Percentiles rank a stretch among this genome's conserved stretches.
phyloP scores from a whole-genome alignment of 208 protist species.

The Leishmania mexicana region DNA sequence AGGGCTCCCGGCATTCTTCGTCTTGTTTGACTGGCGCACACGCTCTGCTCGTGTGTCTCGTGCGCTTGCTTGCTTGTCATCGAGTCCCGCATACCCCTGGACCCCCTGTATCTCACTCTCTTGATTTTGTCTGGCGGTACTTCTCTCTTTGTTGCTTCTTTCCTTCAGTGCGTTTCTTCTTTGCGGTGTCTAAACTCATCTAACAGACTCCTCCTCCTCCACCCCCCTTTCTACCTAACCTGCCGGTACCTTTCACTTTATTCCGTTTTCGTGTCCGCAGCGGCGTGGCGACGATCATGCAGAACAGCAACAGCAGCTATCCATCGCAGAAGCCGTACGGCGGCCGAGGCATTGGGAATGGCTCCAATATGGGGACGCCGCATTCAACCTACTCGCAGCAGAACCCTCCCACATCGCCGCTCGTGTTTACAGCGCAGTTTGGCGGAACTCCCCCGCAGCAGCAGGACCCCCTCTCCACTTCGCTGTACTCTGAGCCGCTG shows the following conservation, averaged over 20 bases:
- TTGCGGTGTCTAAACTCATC: not conserved
- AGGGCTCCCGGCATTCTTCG: not conserved
- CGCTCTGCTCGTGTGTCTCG: not conserved
- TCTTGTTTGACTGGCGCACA: not conserved
- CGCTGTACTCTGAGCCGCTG: constrained; percentile 33
- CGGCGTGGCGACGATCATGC: not conserved
- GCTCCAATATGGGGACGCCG: not conserved
- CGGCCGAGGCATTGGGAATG: not conserved
- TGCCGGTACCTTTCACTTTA: not conserved
- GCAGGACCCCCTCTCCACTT: constrained; percentile 24
- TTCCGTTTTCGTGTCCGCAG: not conserved
- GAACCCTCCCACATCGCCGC: constrained; percentile 35
- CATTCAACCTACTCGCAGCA: not conserved
- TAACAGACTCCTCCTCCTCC: not conserved
- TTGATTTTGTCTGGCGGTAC: not conserved
- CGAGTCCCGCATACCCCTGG: not conserved
- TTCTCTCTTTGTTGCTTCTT: not conserved
- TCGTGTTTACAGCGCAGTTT: constrained; percentile 43
- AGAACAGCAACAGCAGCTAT: constrained; percentile 10
- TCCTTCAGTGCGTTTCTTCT: not conserved
- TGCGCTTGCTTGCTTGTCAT: not conserved
- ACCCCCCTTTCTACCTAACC: too few relatives aligned
- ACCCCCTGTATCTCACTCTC: not conserved
- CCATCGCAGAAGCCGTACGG: not conserved
- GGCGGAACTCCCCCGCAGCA: constrained; percentile 22